Base-by-base conservation (phyloP, 148 eudicot genomes). In the Fagopyrum tataricum region DNA sequence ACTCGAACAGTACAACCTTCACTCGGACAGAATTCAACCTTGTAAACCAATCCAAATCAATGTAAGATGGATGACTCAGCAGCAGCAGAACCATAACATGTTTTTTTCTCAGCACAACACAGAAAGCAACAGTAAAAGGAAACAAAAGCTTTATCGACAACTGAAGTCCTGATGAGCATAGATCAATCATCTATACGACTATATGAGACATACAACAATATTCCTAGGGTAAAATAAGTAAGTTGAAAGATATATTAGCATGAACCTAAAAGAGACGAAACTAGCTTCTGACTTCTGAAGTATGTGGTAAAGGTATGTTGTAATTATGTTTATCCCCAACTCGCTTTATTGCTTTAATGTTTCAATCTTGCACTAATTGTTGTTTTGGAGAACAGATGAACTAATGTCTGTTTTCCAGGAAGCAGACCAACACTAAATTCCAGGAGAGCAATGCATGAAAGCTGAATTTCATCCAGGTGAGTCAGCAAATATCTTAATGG, bases 1-100 rank as follows among this genome's bases (percentile, higher is more conserved):
- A 95, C 83, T 44, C 96, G 84, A 58, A 86, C 84, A 14, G 85
- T 59, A 70, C 99, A 95, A 13, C 77, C 84, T 80, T 90, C 96
- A 76, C 85, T 92, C 15, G 71, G 79, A 81, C 99, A 95, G 23
- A 79, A 58, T 26, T 90, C 91, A 0, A 90, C 99, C 99, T 95
- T 90, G 44, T 18, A 79, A 77, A 69, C 73, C 4, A 58, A 52
- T 48, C 8, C 42, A 26, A 47, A 76, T n/a, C 3, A 43, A 14
- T 52, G 55, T 13, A 70, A 58, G 23, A 84, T 31, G 1, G 37
- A 31, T 31, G 76, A 74, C 21, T 48, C 49, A 66, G 58, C 49
- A 52, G 56, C 44, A 53, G 10, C 52, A 39, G 6, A 20, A 21
- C 73, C 31, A 41, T 39, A 48, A 17, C 49, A 49, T 56, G 49